Conservation (phyloP, 2,329 filamentous ascomycete species). For the Teratosphaeriaceae sp. region DNA sequence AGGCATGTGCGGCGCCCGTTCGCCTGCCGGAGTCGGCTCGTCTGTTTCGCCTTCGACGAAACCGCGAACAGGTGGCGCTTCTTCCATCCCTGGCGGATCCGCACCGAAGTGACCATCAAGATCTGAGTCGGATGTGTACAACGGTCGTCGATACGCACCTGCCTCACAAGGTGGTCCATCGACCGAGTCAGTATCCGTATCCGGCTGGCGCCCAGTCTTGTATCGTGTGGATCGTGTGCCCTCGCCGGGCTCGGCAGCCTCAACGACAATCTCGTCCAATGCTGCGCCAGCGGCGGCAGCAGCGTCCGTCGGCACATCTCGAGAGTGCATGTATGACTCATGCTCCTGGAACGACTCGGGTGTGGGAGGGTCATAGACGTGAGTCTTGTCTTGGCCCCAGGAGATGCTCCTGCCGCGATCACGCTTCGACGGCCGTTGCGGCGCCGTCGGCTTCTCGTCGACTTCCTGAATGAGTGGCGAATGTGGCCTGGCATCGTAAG, state of each 20-base stretch:
- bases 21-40: slow-evolving; percentile 51
- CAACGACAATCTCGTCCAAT: slow-evolving; percentile 34
- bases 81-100: slow-evolving; percentile 27
- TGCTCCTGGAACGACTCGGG: slow-evolving; percentile 34
- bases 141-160: slow-evolving; percentile 31
- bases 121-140: slow-evolving; percentile 38
- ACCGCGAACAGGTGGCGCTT: slow-evolving; percentile 26
- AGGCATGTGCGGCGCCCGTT: slow-evolving; percentile 49
- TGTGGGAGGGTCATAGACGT: slow-evolving; percentile 41
- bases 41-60: slow-evolving; percentile 40
- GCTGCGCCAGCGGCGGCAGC: slow-evolving; percentile 15
- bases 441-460: slow-evolving; percentile 5
- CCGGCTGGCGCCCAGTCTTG: slow-evolving; percentile 19
- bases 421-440: slow-evolving; percentile 10
- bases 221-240: slow-evolving; percentile 27
- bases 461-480: slow-evolving; percentile 25
- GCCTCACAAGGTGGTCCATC: too few relatives aligned
- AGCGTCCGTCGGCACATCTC: slow-evolving; percentile 7
- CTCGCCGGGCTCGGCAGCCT: slow-evolving; percentile 29
- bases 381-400: slow-evolving; percentile 43
- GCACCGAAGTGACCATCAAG: slow-evolving; percentile 20
- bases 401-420: slow-evolving; percentile 32
- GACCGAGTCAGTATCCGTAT: too few relatives aligned
- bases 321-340: slow-evolving; percentile 18
- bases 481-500: slow-evolving; percentile 29